Base-by-base conservation (phyloP, 2,329 filamentous ascomycete genomes). In the Botrytis pseudocinerea region DNA sequence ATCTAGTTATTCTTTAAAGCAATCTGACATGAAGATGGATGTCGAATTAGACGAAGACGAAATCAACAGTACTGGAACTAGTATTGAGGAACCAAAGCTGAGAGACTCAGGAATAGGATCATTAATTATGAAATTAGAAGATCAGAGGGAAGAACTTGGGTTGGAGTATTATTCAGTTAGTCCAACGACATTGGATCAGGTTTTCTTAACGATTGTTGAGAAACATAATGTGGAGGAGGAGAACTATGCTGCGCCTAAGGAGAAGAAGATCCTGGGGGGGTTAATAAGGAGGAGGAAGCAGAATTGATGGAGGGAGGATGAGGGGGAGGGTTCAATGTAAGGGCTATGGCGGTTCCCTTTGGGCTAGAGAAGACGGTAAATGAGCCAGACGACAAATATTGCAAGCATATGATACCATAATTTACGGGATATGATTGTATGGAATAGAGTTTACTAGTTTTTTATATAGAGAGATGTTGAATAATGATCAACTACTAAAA, bases 161-260 rank as follows among this genome's bases (percentile, higher is more conserved):
- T 87, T 97, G 65, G 91, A 93, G 80, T 93, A 97, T 82, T 98
- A 95, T 82, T 94, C 92, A 68, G 93, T 97, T 76, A 92, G 89
- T 73, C 93, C 93, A 38, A 96, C 94, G 28, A 97, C 93, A 25
- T 83, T 98, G 60, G 95, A 98, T 80, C 93, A 97, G 82, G 94
- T 98, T 0, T 98, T 98, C 82, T 82, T 98, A 81, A 88, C 87
- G 40, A 96, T 98, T 80, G 94, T 97, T 0, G 91, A 91, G 1
- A 88, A 90, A 81, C 92, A 97, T 81, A 90, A 94, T 80, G 88
- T 95, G 10, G 85, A 90, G 76, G 93, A 97, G 81, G 94, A 95
- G 83, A 87, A 88, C 35, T 87, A 87, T 69, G 84, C 69, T 9
- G 48, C 18, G 40, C 32, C 32, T 2, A 72, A 73, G 46, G 68